phyloP scores from a whole-genome alignment of 2,329 filamentous ascomycete species.

The Graphilbum sp. region DNA sequence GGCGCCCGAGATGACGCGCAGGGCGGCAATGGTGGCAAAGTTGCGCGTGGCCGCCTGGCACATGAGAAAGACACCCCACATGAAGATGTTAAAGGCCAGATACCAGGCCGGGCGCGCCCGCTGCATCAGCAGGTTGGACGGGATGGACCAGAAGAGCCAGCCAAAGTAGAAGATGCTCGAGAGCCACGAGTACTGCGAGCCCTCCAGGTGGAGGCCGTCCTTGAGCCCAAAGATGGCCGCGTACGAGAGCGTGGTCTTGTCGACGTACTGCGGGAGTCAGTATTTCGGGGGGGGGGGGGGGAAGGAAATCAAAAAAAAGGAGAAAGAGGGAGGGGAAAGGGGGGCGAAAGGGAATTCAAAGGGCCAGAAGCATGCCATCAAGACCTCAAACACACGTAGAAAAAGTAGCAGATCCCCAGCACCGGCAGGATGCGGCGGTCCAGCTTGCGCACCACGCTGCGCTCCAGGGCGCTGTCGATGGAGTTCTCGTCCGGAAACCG shows the following conservation, averaged over 20 bases:
- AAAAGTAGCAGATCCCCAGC: slow-evolving; percentile 23
- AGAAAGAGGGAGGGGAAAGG: too few species aligned
- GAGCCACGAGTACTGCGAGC: slow-evolving; percentile 40
- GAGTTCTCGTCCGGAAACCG: slow-evolving; percentile 20
- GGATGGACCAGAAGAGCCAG: slow-evolving; percentile 16
- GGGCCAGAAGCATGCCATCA: too few species aligned
- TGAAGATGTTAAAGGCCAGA: slow-evolving; percentile 31
- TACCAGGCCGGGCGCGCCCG: slow-evolving; percentile 19
- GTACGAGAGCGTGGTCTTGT: slow-evolving; percentile 40
- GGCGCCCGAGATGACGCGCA: slow-evolving; percentile 45
- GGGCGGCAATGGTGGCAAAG: slow-evolving; percentile 35
- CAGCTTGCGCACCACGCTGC: slow-evolving; percentile 18
- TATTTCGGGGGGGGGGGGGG: too few species aligned
- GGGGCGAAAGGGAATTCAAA: too few species aligned
- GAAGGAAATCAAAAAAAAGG: not conserved
- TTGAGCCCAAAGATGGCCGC: slow-evolving; percentile 49
- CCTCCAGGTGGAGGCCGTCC: slow-evolving; percentile 38
- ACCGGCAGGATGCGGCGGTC: slow-evolving; percentile 21
- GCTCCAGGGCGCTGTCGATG: slow-evolving; percentile 19
- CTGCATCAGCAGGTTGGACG: slow-evolving; percentile 17
- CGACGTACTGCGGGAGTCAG: too few species aligned
- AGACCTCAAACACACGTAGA: slow-evolving; percentile 15
- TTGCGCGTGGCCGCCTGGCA: slow-evolving; percentile 36
- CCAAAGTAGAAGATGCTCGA: slow-evolving; percentile 37
- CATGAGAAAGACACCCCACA: slow-evolving; percentile 32